Evolutionary conservation across 441 rosid genomes (phyloP).

Genomic region (Populus trichocarpa): DNA sequence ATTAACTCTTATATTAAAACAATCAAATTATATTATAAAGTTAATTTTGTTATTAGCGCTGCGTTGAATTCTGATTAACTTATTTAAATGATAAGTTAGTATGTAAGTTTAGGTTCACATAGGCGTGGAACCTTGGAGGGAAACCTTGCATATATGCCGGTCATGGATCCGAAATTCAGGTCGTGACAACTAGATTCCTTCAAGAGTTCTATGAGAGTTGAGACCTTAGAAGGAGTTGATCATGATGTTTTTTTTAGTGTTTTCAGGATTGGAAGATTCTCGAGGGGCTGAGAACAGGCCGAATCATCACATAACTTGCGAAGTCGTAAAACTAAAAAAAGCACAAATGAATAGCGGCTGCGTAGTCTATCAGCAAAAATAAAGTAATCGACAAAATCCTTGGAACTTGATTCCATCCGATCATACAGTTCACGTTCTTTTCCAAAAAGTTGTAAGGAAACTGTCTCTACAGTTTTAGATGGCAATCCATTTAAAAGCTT

Average conservation of each 20-base stretch:
- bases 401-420: slow-evolving; percentile 69
- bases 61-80: too few species aligned
- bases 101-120: too few species aligned
- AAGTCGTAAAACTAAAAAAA: slow-evolving; percentile 17
- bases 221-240: slow-evolving; percentile 51
- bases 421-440: slow-evolving; percentile 82
- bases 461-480: slow-evolving; percentile 26
- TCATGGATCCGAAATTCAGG: too few species aligned
- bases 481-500: slow-evolving; percentile 53
- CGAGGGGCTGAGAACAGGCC: slow-evolving; percentile 63
- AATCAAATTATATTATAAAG: too few species aligned
- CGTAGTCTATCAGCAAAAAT: slow-evolving; percentile 51
- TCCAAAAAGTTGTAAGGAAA: slow-evolving; percentile 56
- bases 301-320: slow-evolving; percentile 71
- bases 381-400: slow-evolving; percentile 47
- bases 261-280: slow-evolving; percentile 32
- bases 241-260: slow-evolving; percentile 22
- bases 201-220: slow-evolving; percentile 55
- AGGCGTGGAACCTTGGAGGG: too few species aligned
- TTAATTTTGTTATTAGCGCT: too few species aligned
- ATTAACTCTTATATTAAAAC: too few species aligned
- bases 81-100: too few species aligned
- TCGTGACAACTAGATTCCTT: slow-evolving; percentile 20
- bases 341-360: slow-evolving; percentile 61
- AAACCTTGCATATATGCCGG: too few species aligned